Evolutionary conservation across 305 asterid genomes (phyloP).

Genomic region (Lippia alba): DNA sequence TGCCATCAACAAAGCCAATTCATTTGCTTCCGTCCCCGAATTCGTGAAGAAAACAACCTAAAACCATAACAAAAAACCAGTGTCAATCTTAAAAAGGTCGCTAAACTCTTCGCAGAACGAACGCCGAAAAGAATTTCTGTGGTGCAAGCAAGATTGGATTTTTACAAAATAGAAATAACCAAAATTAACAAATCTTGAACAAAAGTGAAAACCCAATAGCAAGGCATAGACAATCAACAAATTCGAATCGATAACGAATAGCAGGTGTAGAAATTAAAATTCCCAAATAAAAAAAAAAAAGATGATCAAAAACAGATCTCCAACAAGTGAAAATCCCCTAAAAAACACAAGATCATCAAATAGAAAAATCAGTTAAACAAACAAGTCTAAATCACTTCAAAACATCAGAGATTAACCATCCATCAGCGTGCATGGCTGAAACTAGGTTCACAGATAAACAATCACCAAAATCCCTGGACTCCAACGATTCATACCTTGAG

Average conservation of each 20-base stretch:
- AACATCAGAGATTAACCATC: background rate
- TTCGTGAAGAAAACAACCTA: constrained; percentile 80
- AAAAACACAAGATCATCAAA: background rate
- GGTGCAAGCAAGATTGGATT: no score
- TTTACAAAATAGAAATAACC: no score
- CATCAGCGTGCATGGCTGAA: background rate
- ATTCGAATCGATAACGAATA: background rate
- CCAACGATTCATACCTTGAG: constrained; percentile 50
- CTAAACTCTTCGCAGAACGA: no score
- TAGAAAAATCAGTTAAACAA: background rate
- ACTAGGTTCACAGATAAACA: background rate
- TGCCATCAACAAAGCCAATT: constrained; percentile 77
- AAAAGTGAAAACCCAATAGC: background rate
- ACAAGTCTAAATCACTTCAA: background rate
- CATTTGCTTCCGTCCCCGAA: constrained; percentile 87
- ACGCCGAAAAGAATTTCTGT: no score
- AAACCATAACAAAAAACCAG: constrained; percentile 4
- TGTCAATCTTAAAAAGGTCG: background rate
- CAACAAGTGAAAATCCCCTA: background rate
- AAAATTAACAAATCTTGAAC: no score
- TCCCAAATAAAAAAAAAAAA: no score
- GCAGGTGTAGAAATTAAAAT: background rate
- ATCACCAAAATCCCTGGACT: background rate
- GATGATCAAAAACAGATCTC: background rate
- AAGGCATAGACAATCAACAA: background rate